Conservation (phyloP, 2,329 filamentous ascomycete genomes). For the Trichophyton simii region DNA sequence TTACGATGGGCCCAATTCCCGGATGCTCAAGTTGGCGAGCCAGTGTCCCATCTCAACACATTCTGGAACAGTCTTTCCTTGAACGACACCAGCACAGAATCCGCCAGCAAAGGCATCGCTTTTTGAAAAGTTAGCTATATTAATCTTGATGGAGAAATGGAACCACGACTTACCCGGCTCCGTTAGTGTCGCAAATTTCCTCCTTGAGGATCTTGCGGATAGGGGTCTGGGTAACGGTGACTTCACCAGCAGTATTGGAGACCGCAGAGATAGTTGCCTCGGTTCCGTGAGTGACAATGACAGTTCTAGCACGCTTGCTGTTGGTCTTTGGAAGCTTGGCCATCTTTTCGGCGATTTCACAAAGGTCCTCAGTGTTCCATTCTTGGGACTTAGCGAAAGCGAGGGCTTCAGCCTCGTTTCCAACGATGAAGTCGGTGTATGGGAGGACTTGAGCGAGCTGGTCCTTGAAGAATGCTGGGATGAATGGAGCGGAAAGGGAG, state of each 20-base stretch:
- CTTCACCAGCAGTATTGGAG: constrained; percentile 52
- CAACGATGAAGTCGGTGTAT: constrained; percentile 93
- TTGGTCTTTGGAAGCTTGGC: constrained; percentile 90
- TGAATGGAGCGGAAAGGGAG: constrained; percentile 90
- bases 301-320: constrained; percentile 65
- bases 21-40: constrained; percentile 86
- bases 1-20: constrained; percentile 92
- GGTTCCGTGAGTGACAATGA: constrained; percentile 91
- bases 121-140: neutral
- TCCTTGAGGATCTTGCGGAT: constrained; percentile 66
- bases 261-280: constrained; percentile 73
- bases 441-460: constrained; percentile 71
- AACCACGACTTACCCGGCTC: constrained; percentile 51
- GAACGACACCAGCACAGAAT: constrained; percentile 76
- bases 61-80: constrained; percentile 67
- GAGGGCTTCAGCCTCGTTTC: constrained; percentile 90
- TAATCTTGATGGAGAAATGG: neutral
- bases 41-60: constrained; percentile 89
- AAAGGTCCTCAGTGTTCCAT: constrained; percentile 62
- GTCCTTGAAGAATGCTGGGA: constrained; percentile 95
- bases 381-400: constrained; percentile 74
- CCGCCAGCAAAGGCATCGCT: constrained; percentile 93
- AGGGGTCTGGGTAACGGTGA: constrained; percentile 60
- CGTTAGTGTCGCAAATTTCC: constrained; percentile 90
- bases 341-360: constrained; percentile 72